Base-by-base conservation (phyloP, 768 basidiomycete genomes). In the Mrakia blollopis region DNA sequence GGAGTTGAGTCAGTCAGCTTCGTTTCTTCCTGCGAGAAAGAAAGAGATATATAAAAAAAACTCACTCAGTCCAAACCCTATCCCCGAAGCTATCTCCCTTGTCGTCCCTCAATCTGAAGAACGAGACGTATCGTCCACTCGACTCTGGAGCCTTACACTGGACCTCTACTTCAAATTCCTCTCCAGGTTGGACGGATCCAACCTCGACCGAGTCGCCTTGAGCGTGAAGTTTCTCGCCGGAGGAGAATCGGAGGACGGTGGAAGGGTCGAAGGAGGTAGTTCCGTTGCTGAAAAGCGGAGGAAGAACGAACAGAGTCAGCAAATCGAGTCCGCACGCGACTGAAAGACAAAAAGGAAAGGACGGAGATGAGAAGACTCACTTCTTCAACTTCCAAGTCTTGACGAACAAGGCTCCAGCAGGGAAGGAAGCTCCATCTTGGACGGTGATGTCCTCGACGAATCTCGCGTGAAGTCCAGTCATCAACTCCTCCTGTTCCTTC, bases 91-190 rank as follows among this genome's bases (percentile, higher is more conserved):
- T 81, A 60, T 85, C 86, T 1, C 87, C 88, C 25, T 85, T 80
- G n/a, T n/a, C 35, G 80, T 91, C 89, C 77, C 84, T 87, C 76
- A 94, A 82, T 61, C 89, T 86, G 91, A 91, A 94, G 80, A 91
- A 92, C 71, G 90, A 87, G 74, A 90, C 87, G 83, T 92, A 92
- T 73, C 87, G 86, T 16, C 91, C 91, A 3, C 91, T 87, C 18
- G 82, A 80, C 63, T 92, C 92, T 16, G 93, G 93, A 21, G 92
- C 92, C 88, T 92, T 93, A 81, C 93, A 85, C 75, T 92, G 91
- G 18, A 91, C 90, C 85, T 87, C 89, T 6, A 92, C 82, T 54
- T 92, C 89, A 61, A 89, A 85, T 76, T 87, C 85, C 44, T 86
- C 85, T 37, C 91, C 91, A 52, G 87, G 85, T 69, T 85, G 82